phyloP scores from a whole-genome alignment of 192 early-diverging fungal genomes.

The Diversispora eburnea region DNA sequence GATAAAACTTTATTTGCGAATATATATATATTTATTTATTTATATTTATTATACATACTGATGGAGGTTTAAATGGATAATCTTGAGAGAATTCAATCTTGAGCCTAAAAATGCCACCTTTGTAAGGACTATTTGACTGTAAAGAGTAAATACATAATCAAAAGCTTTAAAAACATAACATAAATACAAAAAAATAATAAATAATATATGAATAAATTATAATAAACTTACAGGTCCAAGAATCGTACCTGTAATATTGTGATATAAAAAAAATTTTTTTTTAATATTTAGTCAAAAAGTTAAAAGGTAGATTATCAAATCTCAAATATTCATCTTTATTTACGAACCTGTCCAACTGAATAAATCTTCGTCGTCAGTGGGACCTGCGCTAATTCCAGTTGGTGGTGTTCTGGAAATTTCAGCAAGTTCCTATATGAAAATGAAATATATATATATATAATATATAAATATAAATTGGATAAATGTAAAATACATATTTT shows the following conservation, averaged over 20 bases:
- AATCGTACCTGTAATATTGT: slow-evolving; percentile 41
- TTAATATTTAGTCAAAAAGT: background rate
- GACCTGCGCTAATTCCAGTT: slow-evolving; percentile 50
- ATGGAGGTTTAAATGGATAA: slow-evolving; percentile 82
- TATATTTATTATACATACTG: slow-evolving; percentile 37
- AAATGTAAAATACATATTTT: background rate
- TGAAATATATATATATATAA: background rate
- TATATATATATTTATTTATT: too few species aligned
- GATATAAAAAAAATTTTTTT: slow-evolving; percentile 2
- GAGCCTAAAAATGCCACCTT: slow-evolving; percentile 68
- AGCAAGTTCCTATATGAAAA: slow-evolving; percentile 51
- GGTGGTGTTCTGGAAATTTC: slow-evolving; percentile 63
- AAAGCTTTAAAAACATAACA: slow-evolving; percentile 9
- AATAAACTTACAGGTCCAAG: slow-evolving; percentile 52
- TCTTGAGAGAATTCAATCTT: slow-evolving; percentile 68
- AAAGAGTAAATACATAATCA: background rate
- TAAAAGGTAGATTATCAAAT: too few species aligned
- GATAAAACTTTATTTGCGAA: too few species aligned
- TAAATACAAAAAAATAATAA: background rate
- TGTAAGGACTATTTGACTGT: slow-evolving; percentile 58
- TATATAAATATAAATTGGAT: background rate
- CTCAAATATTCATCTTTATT: background rate
- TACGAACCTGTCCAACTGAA: slow-evolving; percentile 63
- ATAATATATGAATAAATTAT: background rate
- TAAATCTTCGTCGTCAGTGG: slow-evolving; percentile 56